These are phyloP conservation scores for Microstegium vimineum DNA, from an alignment of 176 grass and related monocot species.

Conservation along the genomic window DNA sequence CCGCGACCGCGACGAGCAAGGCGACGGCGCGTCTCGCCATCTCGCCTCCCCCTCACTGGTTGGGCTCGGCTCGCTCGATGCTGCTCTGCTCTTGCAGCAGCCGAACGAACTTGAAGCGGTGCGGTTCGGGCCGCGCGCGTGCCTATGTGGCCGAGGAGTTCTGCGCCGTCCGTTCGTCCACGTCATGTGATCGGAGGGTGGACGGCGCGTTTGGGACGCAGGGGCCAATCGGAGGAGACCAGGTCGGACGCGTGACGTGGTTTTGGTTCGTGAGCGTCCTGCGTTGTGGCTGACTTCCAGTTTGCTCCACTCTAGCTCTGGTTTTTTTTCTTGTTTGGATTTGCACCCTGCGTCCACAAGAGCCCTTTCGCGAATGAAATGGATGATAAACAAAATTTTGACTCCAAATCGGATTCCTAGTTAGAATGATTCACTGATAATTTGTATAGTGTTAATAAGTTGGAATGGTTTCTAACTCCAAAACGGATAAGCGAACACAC, in stretches of 20 bases:
- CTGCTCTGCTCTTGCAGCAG: not conserved
- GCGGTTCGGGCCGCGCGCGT: not conserved
- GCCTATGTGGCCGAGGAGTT: not conserved
- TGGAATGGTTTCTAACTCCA: no score
- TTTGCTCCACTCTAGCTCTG: not conserved
- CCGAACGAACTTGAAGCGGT: not conserved
- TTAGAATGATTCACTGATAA: no score
- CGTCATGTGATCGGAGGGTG: constrained; percentile 9
- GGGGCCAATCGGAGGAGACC: constrained; percentile 35
- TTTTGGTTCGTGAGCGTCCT: constrained; percentile 18
- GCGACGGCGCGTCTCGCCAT: constrained; percentile 30
- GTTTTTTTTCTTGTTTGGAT: no score
- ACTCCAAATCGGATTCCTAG: no score
- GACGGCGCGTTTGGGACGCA: not conserved
- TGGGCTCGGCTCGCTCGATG: no score
- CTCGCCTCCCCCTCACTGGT: not conserved
- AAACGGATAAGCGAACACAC: no score
- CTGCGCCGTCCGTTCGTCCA: constrained; percentile 11
- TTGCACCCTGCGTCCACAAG: not conserved
- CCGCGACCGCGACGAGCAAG: constrained; percentile 10
- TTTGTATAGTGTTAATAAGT: no score
- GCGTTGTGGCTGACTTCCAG: not conserved
- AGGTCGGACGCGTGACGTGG: constrained; percentile 37
- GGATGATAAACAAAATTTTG: not conserved
- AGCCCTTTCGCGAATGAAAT: not conserved